Percentiles rank a stretch among this genome's conserved stretches.
Evolutionary conservation across 768 basidiomycete genomes (phyloP).

Genomic region (Hortiboletus flavorubellus): DNA sequence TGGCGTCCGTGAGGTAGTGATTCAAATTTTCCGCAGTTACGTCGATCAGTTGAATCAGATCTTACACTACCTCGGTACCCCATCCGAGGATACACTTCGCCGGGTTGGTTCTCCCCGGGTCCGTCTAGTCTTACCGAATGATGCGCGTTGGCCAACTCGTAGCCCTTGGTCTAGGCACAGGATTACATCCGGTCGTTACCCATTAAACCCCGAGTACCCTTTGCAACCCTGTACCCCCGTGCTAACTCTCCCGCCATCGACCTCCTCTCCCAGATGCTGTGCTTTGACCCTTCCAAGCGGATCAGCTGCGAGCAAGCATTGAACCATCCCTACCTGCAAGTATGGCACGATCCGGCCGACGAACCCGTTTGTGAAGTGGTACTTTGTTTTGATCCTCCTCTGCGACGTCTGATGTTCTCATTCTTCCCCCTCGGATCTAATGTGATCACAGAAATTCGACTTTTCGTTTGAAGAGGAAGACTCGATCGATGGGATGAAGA

Average conservation of each 20-base stretch:
- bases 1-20: background rate
- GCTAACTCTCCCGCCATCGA: conserved; percentile 95
- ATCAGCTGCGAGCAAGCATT: conserved; percentile 96
- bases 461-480: conserved; percentile 98
- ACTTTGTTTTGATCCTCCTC: conserved; percentile 13
- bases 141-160: background rate
- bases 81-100: conserved; percentile 92
- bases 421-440: background rate
- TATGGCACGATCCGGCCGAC: conserved; percentile 98
- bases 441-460: conserved; percentile 66
- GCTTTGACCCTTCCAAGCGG: conserved; percentile 95
- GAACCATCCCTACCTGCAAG: conserved; percentile 90
- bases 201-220: conserved; percentile 92
- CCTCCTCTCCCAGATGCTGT: conserved; percentile 84
- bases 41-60: conserved; percentile 99
- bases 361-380: conserved; percentile 85
- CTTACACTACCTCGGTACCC: conserved; percentile 96
- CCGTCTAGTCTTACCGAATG: conserved; percentile 23
- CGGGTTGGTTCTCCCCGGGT: conserved; percentile 95
- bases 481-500: conserved; percentile 95
- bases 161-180: conserved; percentile 63
- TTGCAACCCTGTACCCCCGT: conserved; percentile 87
- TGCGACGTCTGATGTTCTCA: background rate
- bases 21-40: conserved; percentile 51
- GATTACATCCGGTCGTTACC: conserved; percentile 98